Evolutionary conservation across 2,329 filamentous ascomycete species (phyloP).

Genomic region (Colletotrichum caudatum): DNA sequence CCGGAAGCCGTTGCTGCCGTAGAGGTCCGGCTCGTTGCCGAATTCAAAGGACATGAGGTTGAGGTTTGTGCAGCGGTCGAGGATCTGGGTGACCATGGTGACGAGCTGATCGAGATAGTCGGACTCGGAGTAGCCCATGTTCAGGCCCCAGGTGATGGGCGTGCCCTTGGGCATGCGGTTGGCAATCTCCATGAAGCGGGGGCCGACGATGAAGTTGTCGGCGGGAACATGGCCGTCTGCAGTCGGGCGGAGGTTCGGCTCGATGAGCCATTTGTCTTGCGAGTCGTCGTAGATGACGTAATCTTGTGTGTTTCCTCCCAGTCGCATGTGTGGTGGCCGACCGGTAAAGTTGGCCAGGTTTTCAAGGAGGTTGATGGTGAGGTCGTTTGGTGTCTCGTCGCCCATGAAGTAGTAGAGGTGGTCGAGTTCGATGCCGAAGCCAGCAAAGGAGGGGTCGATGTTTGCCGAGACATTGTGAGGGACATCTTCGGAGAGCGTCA

Average conservation of each 20-base stretch:
- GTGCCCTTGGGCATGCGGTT: conserved; percentile 37
- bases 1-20: conserved; percentile 30
- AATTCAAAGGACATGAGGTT: conserved; percentile 39
- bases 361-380: conserved; percentile 27
- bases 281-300: conserved; percentile 36
- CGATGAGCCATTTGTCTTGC: conserved; percentile 36
- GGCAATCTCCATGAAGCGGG: conserved; percentile 38
- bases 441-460: conserved; percentile 38
- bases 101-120: conserved; percentile 34
- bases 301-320: conserved; percentile 39
- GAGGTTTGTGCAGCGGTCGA: conserved; percentile 37
- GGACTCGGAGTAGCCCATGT: conserved; percentile 31
- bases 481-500: conserved; percentile 29
- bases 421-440: conserved; percentile 38
- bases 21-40: conserved; percentile 38
- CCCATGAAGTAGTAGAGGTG: conserved; percentile 40
- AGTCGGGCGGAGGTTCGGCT: conserved; percentile 27
- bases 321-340: conserved; percentile 28
- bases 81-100: conserved; percentile 35
- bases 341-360: conserved; percentile 38
- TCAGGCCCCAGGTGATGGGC: conserved; percentile 34
- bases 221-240: conserved; percentile 28
- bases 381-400: conserved; percentile 35
- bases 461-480: conserved; percentile 24
- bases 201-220: conserved; percentile 37